Conservation (phyloP, 2,329 filamentous ascomycete species). For the Calonectria honghensis region DNA sequence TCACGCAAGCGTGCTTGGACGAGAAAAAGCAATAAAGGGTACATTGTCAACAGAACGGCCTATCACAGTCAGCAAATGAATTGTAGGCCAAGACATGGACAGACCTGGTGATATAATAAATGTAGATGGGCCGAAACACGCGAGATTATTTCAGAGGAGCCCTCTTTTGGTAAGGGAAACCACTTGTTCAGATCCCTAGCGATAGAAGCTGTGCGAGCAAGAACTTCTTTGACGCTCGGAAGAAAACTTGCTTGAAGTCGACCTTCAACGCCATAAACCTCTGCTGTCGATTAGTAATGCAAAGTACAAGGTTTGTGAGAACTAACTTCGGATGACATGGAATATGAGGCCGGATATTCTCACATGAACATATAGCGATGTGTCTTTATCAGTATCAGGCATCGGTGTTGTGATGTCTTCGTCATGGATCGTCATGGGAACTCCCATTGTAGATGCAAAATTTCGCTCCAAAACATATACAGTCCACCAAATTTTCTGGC, state of each 20-base stretch:
- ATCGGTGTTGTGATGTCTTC: slow-evolving; percentile 39
- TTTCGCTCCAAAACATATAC: slow-evolving; percentile 36
- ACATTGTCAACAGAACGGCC: slow-evolving; percentile 37
- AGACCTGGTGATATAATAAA: slow-evolving; percentile 35
- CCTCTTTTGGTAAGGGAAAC: slow-evolving; percentile 27
- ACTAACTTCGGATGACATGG: slow-evolving; percentile 36
- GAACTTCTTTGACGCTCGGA: slow-evolving; percentile 33
- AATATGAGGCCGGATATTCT: slow-evolving; percentile 37
- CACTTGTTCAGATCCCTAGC: slow-evolving; percentile 29
- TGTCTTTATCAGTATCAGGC: slow-evolving; percentile 31
- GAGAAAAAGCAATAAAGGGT: slow-evolving; percentile 32
- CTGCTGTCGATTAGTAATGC: not conserved
- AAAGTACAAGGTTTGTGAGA: rapidly evolving
- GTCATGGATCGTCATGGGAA: slow-evolving; percentile 37
- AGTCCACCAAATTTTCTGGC: slow-evolving; percentile 40
- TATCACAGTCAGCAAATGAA: not conserved
- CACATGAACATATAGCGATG: slow-evolving; percentile 31
- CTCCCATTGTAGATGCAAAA: slow-evolving; percentile 35
- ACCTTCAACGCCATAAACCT: slow-evolving; percentile 38
- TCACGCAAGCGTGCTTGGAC: slow-evolving; percentile 27
- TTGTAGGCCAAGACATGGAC: not conserved
- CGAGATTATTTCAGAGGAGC: slow-evolving; percentile 27
- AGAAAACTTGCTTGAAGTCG: slow-evolving; percentile 37
- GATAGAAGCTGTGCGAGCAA: slow-evolving; percentile 32
- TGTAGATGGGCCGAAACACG: slow-evolving; percentile 33